Conservation (phyloP, 148 eudicot species). For the Limonium bicolor region DNA sequence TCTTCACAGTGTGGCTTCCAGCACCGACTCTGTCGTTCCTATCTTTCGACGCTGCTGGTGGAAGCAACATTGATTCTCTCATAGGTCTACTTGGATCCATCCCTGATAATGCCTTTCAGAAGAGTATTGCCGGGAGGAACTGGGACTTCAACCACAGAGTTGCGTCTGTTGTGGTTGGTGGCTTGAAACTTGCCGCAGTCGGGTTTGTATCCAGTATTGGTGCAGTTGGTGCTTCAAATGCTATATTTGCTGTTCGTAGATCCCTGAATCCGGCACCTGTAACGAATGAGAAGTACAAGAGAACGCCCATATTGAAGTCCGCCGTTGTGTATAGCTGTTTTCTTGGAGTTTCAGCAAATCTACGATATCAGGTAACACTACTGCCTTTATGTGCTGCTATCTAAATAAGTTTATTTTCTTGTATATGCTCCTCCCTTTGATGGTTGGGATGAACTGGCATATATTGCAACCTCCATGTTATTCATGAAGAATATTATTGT, state of each 20-base stretch:
- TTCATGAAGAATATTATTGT: background rate
- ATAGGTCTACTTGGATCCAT: slow-evolving; percentile 75
- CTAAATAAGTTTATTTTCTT: background rate
- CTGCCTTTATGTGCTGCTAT: background rate
- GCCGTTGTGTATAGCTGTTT: slow-evolving; percentile 58
- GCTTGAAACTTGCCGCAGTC: slow-evolving; percentile 76
- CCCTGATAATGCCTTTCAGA: slow-evolving; percentile 95
- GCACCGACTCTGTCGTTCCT: slow-evolving; percentile 94
- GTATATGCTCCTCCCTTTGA: background rate
- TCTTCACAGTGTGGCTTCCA: slow-evolving; percentile 97
- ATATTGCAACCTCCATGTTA: background rate
- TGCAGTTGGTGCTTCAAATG: slow-evolving; percentile 85
- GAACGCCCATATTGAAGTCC: slow-evolving; percentile 79
- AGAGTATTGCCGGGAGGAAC: slow-evolving; percentile 66
- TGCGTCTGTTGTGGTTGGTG: slow-evolving; percentile 82
- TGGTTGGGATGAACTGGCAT: background rate
- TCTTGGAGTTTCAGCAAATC: slow-evolving; percentile 90
- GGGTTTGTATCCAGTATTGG: slow-evolving; percentile 90
- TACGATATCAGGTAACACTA: slow-evolving; percentile 69
- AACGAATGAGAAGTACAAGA: slow-evolving; percentile 27
- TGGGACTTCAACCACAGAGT: slow-evolving; percentile 70
- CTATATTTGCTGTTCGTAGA: slow-evolving; percentile 35
- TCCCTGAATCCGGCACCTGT: slow-evolving; percentile 49
- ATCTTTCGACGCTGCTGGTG: slow-evolving; percentile 38
- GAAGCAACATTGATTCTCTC: slow-evolving; percentile 45